phyloP scores from a whole-genome alignment of 768 basidiomycete genomes.

The Fomitopsis serialis region DNA sequence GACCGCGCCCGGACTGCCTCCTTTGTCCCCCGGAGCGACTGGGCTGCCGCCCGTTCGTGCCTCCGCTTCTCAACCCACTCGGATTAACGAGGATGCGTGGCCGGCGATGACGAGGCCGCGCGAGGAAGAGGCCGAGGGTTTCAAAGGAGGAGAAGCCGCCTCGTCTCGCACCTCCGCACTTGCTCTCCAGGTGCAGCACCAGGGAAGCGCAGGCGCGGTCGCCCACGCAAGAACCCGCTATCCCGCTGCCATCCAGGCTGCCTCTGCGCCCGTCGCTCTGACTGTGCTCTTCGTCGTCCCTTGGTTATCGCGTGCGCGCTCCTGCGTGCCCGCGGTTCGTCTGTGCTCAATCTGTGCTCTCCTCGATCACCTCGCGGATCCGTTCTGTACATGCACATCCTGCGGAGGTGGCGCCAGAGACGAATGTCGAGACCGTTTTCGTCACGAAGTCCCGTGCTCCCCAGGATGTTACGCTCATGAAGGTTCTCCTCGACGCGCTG shows the following conservation, averaged over 20 bases:
- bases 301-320: conserved; percentile 34
- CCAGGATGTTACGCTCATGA: conserved; percentile 12
- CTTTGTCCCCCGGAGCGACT: too few species aligned
- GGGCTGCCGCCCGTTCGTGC: too few species aligned
- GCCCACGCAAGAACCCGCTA: conserved; percentile 68
- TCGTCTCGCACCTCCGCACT: conserved; percentile 25
- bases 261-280: conserved; percentile 7
- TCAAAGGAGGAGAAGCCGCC: conserved; percentile 46
- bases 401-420: neutral
- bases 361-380: neutral
- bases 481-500: conserved; percentile 29
- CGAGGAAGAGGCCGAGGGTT: conserved; percentile 60
- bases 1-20: too few species aligned
- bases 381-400: neutral
- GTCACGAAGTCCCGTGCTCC: neutral
- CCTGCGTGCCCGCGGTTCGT: conserved; percentile 6
- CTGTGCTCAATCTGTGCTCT: too few species aligned
- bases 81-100: too few species aligned
- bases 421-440: neutral
- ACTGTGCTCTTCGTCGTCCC: conserved; percentile 34
- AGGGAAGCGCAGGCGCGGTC: conserved; percentile 80
- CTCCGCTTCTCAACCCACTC: too few species aligned
- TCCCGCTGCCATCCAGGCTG: conserved; percentile 21
- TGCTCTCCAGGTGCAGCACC: conserved; percentile 35
- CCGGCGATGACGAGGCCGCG: conserved; percentile 31